Conservation (phyloP, 352 stramenopile genomes). For the Phytophthora fragariaefolia region DNA sequence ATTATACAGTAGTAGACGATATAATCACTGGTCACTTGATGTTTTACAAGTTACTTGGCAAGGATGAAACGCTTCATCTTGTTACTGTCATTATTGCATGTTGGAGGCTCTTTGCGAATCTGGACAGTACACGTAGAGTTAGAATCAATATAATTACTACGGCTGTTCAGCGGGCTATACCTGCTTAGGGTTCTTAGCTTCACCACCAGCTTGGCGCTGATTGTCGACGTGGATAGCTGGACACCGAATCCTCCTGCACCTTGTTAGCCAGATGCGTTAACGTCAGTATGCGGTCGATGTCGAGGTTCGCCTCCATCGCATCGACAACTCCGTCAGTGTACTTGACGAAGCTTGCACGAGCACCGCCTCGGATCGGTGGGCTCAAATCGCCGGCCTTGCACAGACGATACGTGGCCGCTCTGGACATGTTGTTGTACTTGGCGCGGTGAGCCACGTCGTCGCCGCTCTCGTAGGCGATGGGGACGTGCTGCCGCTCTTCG, state of each 20-base stretch:
- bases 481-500: neutral
- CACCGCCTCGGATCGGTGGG: neutral
- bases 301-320: neutral
- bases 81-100: neutral
- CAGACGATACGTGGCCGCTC: neutral
- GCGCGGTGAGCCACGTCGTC: neutral
- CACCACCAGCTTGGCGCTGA: neutral
- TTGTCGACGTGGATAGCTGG: neutral
- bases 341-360: neutral
- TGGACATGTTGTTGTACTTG: neutral
- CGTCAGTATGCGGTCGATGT: neutral
- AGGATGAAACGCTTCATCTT: neutral
- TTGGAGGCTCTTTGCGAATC: neutral
- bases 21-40: neutral
- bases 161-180: neutral
- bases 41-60: neutral
- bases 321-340: neutral
- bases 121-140: slow-evolving; percentile 1
- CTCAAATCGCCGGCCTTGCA: neutral
- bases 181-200: neutral
- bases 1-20: slow-evolving; percentile 13
- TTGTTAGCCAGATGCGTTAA: neutral
- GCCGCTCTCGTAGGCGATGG: neutral
- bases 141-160: neutral
- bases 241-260: neutral